Evolutionary conservation across 257 asterid species (phyloP).

Genomic region (Petunia axillaris): DNA sequence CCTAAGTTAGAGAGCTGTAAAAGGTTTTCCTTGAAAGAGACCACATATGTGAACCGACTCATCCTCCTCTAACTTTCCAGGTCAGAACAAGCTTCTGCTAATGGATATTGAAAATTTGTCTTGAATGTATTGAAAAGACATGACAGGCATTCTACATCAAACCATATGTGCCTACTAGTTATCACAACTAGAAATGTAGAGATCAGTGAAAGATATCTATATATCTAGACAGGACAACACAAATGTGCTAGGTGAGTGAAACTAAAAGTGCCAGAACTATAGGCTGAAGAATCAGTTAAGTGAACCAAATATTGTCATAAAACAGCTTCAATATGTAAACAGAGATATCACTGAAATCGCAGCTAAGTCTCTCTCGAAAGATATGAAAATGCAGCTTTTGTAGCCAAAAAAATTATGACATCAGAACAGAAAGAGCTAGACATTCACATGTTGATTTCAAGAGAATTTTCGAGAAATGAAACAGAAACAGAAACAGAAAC

Average conservation of each 20-base stretch:
- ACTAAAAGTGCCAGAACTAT: slow-evolving; percentile 36
- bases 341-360: slow-evolving; percentile 45
- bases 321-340: slow-evolving; percentile 52
- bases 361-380: slow-evolving; percentile 43
- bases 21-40: neutral
- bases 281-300: slow-evolving; percentile 25
- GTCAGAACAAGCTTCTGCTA: neutral
- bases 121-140: neutral
- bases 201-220: neutral
- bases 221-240: neutral
- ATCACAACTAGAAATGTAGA: neutral
- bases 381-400: slow-evolving; percentile 32
- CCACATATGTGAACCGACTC: neutral
- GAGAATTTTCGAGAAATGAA: slow-evolving; percentile 25
- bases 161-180: neutral
- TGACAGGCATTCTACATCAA: neutral
- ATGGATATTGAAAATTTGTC: neutral
- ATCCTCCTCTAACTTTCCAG: neutral
- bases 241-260: neutral
- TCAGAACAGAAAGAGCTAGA: slow-evolving; percentile 30
- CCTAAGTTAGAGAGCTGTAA: neutral
- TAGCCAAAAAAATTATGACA: slow-evolving; percentile 26
- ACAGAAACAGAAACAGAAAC: slow-evolving; percentile 36
- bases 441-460: slow-evolving; percentile 11
- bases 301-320: slow-evolving; percentile 39